Evolutionary conservation across 148 eudicot genomes (phyloP), one percentile per base, ranked within the genome.

Genomic region (Rhododendron molle): DNA sequence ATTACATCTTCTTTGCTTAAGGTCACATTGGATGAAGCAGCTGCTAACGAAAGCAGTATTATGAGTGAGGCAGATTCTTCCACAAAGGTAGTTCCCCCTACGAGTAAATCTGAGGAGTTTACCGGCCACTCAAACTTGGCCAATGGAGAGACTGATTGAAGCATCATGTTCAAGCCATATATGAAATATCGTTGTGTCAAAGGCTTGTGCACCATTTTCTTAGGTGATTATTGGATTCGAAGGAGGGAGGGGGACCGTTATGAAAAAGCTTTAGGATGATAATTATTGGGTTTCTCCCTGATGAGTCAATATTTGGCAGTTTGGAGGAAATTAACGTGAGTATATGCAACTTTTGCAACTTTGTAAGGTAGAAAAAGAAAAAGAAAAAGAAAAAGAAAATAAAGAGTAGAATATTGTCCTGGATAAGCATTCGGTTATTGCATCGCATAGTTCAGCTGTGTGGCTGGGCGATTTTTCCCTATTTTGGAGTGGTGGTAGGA

Each of bases 11-110:
- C 89, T 74, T 34, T 89, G 15, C n/a, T 85, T 74, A 87, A 50
- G 73, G 84, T 73, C 32, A 49, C 86, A 23, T 49, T 85, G 74
- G 88, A 89, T 56, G 87, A 87, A 46, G 85, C 40, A 60, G 84
- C 76, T 32, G 46, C 69, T 65, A 73, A 82, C 20, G 18, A 44
- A 44, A 79, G 38, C 79, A 36, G 74, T 76, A 36, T 12, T 38
- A 74, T 12, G 23, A 85, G 60, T 11, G 32, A 32, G 81, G 76
- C 74, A 10, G 86, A 81, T 81, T 60, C 83, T 62, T 76, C 86
- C 28, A 5, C 87, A 23, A 73, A 56, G 79, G 67, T 38, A 52
- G 87, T 20, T 50, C 36, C 76, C 9, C 15, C 30, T 81, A 46
- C 16, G 30, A 36, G 62, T 46, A 16, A 78, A 58, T 44, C 85